Conservation (phyloP, 2,329 filamentous ascomycete genomes). For the Aspergillus glaucus region DNA sequence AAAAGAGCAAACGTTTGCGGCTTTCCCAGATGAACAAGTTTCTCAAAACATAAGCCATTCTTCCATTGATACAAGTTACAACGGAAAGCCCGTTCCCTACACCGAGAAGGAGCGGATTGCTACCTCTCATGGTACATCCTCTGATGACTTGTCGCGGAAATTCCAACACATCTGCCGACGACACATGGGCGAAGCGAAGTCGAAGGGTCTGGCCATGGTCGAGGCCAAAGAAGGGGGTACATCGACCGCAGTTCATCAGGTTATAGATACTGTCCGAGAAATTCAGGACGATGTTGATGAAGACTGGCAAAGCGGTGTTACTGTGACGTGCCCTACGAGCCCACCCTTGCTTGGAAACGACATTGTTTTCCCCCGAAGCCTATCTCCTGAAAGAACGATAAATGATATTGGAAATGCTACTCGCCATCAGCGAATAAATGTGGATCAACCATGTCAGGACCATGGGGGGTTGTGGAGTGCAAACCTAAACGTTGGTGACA, state of each 20-base stretch:
- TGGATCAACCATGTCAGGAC: slow-evolving; percentile 44
- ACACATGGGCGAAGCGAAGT: slow-evolving; percentile 61
- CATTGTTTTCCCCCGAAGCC: slow-evolving; percentile 71
- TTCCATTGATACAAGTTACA: slow-evolving; percentile 37
- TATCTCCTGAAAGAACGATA: slow-evolving; percentile 75
- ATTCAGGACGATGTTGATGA: slow-evolving; percentile 1
- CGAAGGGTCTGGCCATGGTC: slow-evolving; percentile 31
- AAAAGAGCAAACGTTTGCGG: slow-evolving; percentile 54
- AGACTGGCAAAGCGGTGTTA: not conserved
- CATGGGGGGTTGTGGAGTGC: slow-evolving; percentile 69
- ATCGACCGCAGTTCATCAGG: not conserved
- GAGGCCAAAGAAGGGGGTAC: slow-evolving; percentile 14
- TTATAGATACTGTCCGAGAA: slow-evolving; percentile 1
- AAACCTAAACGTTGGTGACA: slow-evolving; percentile 43
- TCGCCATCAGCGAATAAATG: slow-evolving; percentile 44
- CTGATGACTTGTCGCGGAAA: slow-evolving; percentile 58
- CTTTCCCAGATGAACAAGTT: slow-evolving; percentile 44
- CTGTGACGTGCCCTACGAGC: slow-evolving; percentile 46
- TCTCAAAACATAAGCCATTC: slow-evolving; percentile 44
- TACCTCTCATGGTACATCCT: slow-evolving; percentile 38
- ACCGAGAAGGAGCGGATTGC: slow-evolving; percentile 20
- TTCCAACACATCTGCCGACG: slow-evolving; percentile 68
- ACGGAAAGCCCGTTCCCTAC: slow-evolving; percentile 20
- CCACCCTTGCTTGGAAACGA: slow-evolving; percentile 87
- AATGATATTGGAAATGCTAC: slow-evolving; percentile 68